phyloP scores from a whole-genome alignment of 768 basidiomycete genomes.

The Phaeotremella fagi region DNA sequence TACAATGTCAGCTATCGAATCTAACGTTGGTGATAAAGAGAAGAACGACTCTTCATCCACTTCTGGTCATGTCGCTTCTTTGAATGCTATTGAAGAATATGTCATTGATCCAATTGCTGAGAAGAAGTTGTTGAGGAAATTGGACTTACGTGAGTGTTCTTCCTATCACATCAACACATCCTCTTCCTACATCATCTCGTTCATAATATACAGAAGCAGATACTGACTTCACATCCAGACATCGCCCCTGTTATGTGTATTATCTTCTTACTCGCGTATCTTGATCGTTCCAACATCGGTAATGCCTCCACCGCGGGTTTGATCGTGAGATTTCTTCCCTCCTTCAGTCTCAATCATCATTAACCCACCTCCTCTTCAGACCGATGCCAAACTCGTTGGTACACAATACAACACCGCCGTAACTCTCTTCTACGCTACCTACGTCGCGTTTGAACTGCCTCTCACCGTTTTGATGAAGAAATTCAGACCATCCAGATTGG shows the following conservation, averaged over 20 bases:
- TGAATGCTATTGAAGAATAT: not conserved
- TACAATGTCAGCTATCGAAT: not conserved
- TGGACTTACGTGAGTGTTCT: conserved; percentile 30
- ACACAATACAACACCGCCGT: conserved; percentile 15
- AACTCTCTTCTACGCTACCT: conserved; percentile 46
- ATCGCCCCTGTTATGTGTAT: conserved; percentile 30
- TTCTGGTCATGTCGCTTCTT: not conserved
- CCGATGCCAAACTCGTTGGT: conserved; percentile 6
- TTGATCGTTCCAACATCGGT: conserved; percentile 27
- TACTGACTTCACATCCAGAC: conserved; percentile 9
- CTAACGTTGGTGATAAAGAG: not conserved
- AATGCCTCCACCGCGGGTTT: conserved; percentile 9
- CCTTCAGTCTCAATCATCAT: not conserved
- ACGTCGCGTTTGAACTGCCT: conserved; percentile 52
- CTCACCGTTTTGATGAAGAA: conserved; percentile 42
- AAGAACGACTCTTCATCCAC: not conserved
- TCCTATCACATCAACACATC: too few relatives aligned
- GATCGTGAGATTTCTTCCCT: not conserved
- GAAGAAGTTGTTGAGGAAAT: conserved; percentile 30
- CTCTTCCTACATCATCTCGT: too few relatives aligned
- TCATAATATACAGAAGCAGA: too few relatives aligned
- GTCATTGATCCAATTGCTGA: conserved; percentile 21
- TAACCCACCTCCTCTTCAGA: conserved; percentile 19
- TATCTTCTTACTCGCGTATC: conserved; percentile 50
- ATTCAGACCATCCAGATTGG: not conserved